Evolutionary conservation across 768 basidiomycete species (phyloP), one percentile per base, ranked within the genome.

Genomic region (Suillus plorans): DNA sequence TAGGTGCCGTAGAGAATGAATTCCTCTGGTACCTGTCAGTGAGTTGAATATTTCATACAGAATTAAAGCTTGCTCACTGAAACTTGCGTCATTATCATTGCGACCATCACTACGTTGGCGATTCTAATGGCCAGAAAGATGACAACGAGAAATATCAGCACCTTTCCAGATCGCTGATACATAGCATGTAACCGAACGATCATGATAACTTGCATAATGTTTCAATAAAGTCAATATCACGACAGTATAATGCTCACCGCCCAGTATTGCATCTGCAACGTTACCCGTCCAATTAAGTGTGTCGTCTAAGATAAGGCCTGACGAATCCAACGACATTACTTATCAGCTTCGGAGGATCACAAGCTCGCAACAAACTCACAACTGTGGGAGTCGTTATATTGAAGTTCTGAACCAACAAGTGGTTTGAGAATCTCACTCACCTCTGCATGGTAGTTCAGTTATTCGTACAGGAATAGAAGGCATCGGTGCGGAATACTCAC

Each of bases 31-130:
- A 52, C 28, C 4, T 28, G 3, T 52, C 25, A 9, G 18, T 52
- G 50, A 52, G 28, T 14, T 6, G 5, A 13, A 3, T 9, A 8
- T 52, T 18, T 18, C 25, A 25, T 50, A 12, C 14, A 16, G 25
- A 16, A 25, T 18, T 4, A 9, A 52, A 8, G 25, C 50, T 52
- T 28, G 18, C 50, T 16, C 14, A 0, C 25, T 9, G 25, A 52
- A 8, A 0, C 28, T 0, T 18, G 25, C 16, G 0, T 28, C 14
- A 16, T 18, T 0, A 18, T 1, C 9, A 52, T 16, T 52, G 3
- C 4, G 8, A 0, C 8, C 3, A 52, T 52, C 3, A 28, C 50
- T 52, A 1, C 28, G 3, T 9, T 16, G 20, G n/a, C 2, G 45
- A 47, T 47, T 12, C 6, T 52, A 28, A 52, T 1, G 7, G 16